A percentile compares a stretch with the other conserved stretches of the same genome.
Evolutionary conservation across 139 green algal species (phyloP).

Genomic region (Tetraselmis striata): DNA sequence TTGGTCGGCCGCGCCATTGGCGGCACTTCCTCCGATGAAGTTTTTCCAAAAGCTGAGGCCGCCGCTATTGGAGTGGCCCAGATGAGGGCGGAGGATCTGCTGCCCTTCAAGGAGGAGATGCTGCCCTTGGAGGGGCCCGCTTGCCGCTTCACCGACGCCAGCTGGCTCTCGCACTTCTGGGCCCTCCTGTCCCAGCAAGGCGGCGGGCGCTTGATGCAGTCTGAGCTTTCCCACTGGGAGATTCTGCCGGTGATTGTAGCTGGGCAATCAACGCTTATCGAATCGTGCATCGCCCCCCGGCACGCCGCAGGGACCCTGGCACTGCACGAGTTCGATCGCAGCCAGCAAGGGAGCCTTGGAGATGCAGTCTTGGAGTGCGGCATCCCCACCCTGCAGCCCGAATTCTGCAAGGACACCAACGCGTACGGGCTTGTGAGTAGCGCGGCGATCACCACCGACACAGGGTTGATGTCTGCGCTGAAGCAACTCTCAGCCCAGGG

Average conservation of each 20-base stretch:
- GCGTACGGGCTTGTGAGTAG: not conserved
- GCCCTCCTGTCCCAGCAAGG: not conserved
- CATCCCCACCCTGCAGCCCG: not conserved
- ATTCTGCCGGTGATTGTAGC: not conserved
- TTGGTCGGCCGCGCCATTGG: not conserved
- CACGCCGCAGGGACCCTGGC: not conserved
- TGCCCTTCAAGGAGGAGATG: not conserved
- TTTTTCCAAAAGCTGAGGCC: not conserved
- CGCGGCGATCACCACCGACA: not conserved
- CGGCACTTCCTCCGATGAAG: not conserved
- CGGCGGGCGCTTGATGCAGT: not conserved
- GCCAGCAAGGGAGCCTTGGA: not conserved
- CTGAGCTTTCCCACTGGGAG: not conserved
- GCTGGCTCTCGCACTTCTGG: not conserved
- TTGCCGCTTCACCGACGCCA: not conserved
- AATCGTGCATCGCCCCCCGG: not conserved
- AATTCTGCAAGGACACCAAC: not conserved
- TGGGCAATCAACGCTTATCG: not conserved
- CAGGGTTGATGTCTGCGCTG: not conserved
- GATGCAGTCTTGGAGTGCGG: not conserved
- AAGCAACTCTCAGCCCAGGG: not conserved
- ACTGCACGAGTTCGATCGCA: not conserved
- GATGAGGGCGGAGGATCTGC: not conserved
- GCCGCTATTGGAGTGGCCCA: not conserved
- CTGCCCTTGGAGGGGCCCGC: not conserved